Base-by-base conservation (phyloP, 2,329 filamentous ascomycete genomes). In the Escovopsis weberi region DNA sequence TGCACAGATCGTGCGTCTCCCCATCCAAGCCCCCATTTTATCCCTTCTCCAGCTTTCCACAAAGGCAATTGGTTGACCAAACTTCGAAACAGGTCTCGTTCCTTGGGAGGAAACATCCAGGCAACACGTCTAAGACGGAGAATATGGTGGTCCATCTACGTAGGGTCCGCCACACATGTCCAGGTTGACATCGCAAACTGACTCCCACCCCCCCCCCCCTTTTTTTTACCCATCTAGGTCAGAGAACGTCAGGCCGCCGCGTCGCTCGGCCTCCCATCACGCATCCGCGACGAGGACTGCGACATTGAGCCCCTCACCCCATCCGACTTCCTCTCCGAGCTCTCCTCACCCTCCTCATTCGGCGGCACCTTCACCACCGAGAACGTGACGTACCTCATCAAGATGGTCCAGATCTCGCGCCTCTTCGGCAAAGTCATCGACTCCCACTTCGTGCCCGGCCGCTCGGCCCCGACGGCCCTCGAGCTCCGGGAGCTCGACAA, bases 91-190 rank as follows among this genome's bases (percentile, higher is more conserved):
- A 56, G 51, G 12, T 51, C 55, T 56, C 56, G 45, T 18, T 57
- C 49, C 15, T 51, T 51, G 12, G 51, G 51, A 0, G 56, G 53
- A 40, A 52, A 53, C 10, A 49, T 51, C 6, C 53, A 56, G 30
- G 44, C 48, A 9, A 52, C 55, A 1, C 51, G 53, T 3, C 47
- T 72, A 32, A 63, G 67, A 49, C 63, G 66, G 43, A 53, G 69
- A 5, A 64, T 74, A 6, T 74, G 70, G 68, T 74, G 70, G 70
- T 67, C 68, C 6, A 62, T 73, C 7, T 73, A 74, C 42, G 60
- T 70, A 38, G 57, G 68, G 4, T 23, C 23, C 23, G 4, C 23
- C 23, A 23, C 23, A 23, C 2, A 23, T 6, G 6, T 23, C 23
- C 23, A 23, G 15, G 15, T 15, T 2, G 15, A 23, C 9, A 5